These are phyloP conservation scores for Aspergillus sclerotioniger DNA, from an alignment of 495 filamentous ascomycete genomes.

Conservation along the genomic window DNA sequence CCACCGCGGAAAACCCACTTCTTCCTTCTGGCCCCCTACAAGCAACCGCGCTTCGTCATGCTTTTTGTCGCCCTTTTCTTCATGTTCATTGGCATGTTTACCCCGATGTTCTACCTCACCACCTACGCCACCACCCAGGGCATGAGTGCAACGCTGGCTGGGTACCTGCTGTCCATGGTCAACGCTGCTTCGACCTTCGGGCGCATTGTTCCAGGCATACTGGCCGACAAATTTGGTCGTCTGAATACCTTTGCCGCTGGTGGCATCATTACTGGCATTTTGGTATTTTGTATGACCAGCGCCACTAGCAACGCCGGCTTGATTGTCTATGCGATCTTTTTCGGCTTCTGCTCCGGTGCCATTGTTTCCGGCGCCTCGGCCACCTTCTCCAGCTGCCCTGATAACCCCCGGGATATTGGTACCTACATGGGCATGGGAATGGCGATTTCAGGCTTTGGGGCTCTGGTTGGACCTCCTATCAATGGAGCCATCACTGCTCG, in stretches of 20 bases:
- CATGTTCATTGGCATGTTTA: constrained; percentile 21
- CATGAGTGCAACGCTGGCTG: constrained; percentile 22
- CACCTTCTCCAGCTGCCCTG: constrained; percentile 14
- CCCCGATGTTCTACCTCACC: constrained; percentile 27
- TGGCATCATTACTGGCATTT: constrained; percentile 15
- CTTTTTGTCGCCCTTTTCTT: constrained; percentile 23
- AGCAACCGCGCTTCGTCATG: constrained; percentile 13
- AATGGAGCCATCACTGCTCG: constrained; percentile 21
- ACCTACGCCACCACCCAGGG: constrained; percentile 22
- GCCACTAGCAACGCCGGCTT: constrained; percentile 45
- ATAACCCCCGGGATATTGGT: constrained; percentile 47
- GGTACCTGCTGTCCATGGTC: constrained; percentile 25
- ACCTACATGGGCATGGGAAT: constrained; percentile 39
- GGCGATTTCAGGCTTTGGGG: constrained; percentile 17
- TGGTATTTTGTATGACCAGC: constrained; percentile 44
- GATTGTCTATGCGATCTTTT: constrained; percentile 52
- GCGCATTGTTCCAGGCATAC: constrained; percentile 22
- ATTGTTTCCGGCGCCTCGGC: constrained; percentile 46
- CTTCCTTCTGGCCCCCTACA: constrained; percentile 18
- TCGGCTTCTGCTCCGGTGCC: constrained; percentile 57
- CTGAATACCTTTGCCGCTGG: constrained; percentile 22
- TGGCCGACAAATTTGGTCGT: constrained; percentile 28
- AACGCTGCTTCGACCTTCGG: constrained; percentile 31
- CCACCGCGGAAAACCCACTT: constrained; percentile 13
- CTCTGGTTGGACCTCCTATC: constrained; percentile 28